Base-by-base conservation (phyloP, 2,329 filamentous ascomycete genomes). In the Plectosphaerella sp. region DNA sequence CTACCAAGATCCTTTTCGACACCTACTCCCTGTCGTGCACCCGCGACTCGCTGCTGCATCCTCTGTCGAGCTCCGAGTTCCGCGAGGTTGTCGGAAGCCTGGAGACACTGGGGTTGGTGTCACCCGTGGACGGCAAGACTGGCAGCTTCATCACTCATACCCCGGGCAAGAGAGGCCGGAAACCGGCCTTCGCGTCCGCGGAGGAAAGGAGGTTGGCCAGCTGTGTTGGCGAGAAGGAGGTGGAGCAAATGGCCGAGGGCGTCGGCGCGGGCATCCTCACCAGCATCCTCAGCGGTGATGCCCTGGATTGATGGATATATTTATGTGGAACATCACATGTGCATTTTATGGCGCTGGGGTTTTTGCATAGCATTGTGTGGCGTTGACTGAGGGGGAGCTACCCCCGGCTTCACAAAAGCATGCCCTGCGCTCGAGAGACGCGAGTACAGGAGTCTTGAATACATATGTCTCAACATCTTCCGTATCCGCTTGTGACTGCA, bases 31-130 rank as follows among this genome's bases (percentile, higher is more conserved):
- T 80, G 35, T 77, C 97, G 15, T 99, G 94, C 71, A 93, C 84
- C 53, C 83, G 84, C 36, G 93, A 97, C 62, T 89, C 91, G n/a
- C 78, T 95, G 10, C 79, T 99, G 3, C 91, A 96, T 59, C 89
- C 93, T 1, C 80, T 99, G 3, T 94, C 91, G 2, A 88, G 83
- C 62, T 94, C 91, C 5, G 94, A 99, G 68, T 99, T 99, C 69
- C 84, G 91, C 53, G 94, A 99, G 69, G 92, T 99, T 5, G 78
- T 97, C 18, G 86, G 88, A 36, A 95, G 90, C 60, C 72, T 99
- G 49, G 94, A 99, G 73, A 94, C 92, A 0, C 73, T 96, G 46
- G 92, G 90, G 2, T 74, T 97, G 20, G 79, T 97, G 6, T 87
- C 67, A 69, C 86, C 71, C 63, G 89, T 72, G 65, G 90, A 79